Percentiles rank a stretch among this genome's conserved stretches.
phyloP scores from a whole-genome alignment of 2,329 filamentous ascomycete species.

The Zymoseptoria passerinii region DNA sequence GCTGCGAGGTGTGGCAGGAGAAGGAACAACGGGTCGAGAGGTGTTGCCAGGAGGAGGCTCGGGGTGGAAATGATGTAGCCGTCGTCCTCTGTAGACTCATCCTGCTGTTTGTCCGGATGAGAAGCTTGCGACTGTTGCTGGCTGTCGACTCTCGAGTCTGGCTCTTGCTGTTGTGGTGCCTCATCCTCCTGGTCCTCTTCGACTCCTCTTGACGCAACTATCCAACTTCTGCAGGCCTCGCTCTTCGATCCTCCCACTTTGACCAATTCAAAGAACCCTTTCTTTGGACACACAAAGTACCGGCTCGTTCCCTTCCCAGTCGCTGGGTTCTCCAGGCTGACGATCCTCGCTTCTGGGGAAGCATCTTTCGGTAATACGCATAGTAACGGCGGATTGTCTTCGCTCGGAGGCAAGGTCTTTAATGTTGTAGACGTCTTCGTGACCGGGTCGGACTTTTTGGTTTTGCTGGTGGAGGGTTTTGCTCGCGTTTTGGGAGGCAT shows the following conservation, averaged over 20 bases:
- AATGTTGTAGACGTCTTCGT: conserved; percentile 9
- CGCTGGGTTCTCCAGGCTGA: conserved; percentile 43
- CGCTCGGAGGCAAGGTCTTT: conserved; percentile 29
- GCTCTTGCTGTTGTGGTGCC: conserved; percentile 2
- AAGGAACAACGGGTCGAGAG: conserved; percentile 76
- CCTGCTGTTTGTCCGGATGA: background rate
- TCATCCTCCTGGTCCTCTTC: conserved; percentile 6
- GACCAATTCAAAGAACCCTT: conserved; percentile 55
- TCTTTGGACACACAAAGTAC: conserved; percentile 52
- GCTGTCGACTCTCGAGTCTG: background rate
- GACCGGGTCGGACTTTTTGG: conserved; percentile 3
- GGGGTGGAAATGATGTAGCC: conserved; percentile 58
- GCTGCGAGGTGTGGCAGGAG: conserved; percentile 60
- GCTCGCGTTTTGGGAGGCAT: conserved; percentile 21
- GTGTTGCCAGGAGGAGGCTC: conserved; percentile 75
- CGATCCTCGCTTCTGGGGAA: conserved; percentile 46
- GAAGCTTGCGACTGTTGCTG: background rate
- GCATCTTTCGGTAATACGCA: conserved; percentile 50
- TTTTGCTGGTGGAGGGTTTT: conserved; percentile 15
- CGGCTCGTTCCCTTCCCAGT: conserved; percentile 31
- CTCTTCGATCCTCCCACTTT: conserved; percentile 45
- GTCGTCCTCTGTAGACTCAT: conserved; percentile 1
- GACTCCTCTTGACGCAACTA: conserved; percentile 37
- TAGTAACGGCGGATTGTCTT: conserved; percentile 41
- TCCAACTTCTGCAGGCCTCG: conserved; percentile 44